A percentile compares a stretch with the other conserved stretches of the same genome.
Evolutionary conservation across 1,284 basidiomycete genomes (phyloP).

Genomic region (Papiliotrema flavescens): DNA sequence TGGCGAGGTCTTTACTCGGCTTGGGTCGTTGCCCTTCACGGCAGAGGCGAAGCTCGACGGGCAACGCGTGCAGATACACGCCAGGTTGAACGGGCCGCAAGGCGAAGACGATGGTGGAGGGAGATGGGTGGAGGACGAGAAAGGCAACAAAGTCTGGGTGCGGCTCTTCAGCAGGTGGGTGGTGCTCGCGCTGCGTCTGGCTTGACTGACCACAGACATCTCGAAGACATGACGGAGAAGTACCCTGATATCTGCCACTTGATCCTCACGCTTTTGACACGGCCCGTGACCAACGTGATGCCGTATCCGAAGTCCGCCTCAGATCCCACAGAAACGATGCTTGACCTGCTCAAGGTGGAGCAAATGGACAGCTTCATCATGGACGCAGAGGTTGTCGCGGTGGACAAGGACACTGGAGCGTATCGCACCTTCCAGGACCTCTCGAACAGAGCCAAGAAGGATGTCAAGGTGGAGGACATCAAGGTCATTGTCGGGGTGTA

Average conservation of each 20-base stretch:
- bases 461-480: slow-evolving; percentile 94
- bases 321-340: slow-evolving; percentile 18
- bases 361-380: slow-evolving; percentile 75
- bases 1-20: slow-evolving; percentile 71
- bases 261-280: slow-evolving; percentile 48
- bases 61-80: slow-evolving; percentile 81
- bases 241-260: slow-evolving; percentile 80
- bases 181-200: neutral
- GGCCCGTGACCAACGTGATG: slow-evolving; percentile 35
- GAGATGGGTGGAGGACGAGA: slow-evolving; percentile 50
- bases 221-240: slow-evolving; percentile 91
- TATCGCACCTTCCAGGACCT: slow-evolving; percentile 98
- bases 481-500: slow-evolving; percentile 93
- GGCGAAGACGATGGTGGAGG: slow-evolving; percentile 46
- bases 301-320: slow-evolving; percentile 32
- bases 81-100: slow-evolving; percentile 45
- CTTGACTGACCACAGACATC: slow-evolving; percentile 53
- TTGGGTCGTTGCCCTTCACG: slow-evolving; percentile 65
- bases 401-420: slow-evolving; percentile 76
- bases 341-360: slow-evolving; percentile 27
- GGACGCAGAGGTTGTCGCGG: slow-evolving; percentile 94
- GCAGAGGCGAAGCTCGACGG: slow-evolving; percentile 84
- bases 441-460: slow-evolving; percentile 91
- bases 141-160: slow-evolving; percentile 53
- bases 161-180: slow-evolving; percentile 69